phyloP scores from a whole-genome alignment of 345 rosid genomes.

The Carallia pectinifolia region DNA sequence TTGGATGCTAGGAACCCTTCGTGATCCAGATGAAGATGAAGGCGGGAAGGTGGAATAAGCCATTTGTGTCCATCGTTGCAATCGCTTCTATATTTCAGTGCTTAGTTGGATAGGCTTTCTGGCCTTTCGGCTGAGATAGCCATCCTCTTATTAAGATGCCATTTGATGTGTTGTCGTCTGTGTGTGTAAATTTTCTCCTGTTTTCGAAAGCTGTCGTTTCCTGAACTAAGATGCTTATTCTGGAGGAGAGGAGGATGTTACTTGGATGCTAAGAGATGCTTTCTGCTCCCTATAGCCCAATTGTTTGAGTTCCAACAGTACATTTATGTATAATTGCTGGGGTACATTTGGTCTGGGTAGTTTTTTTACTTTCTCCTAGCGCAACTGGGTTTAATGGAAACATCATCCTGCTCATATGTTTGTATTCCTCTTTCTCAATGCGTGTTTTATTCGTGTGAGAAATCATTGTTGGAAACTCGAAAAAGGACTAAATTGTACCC shows the following conservation, averaged over 20 bases:
- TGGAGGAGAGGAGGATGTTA: not conserved
- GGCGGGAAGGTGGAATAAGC: slow-evolving; percentile 12
- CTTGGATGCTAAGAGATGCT: slow-evolving; percentile 1
- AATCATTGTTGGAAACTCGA: no score
- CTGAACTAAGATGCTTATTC: not conserved
- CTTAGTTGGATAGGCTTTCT: not conserved
- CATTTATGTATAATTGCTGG: slow-evolving; percentile 9
- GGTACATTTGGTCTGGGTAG: not conserved
- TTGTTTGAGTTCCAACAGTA: not conserved
- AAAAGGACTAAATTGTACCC: no score
- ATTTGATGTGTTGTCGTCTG: not conserved
- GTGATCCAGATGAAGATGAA: slow-evolving; percentile 58
- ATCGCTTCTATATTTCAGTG: not conserved
- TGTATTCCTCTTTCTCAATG: no score
- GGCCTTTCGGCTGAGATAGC: not conserved
- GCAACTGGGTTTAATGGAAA: no score
- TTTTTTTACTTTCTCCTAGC: no score
- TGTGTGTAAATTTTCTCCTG: slow-evolving; percentile 9
- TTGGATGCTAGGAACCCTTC: slow-evolving; percentile 92
- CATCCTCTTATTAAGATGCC: not conserved
- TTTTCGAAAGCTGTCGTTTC: not conserved
- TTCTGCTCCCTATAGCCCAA: not conserved
- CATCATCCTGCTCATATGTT: no score
- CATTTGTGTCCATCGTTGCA: not conserved
- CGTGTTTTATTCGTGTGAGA: no score